Base-by-base conservation (phyloP, 2,329 filamentous ascomycete species). In the Colletotrichum sp. region DNA sequence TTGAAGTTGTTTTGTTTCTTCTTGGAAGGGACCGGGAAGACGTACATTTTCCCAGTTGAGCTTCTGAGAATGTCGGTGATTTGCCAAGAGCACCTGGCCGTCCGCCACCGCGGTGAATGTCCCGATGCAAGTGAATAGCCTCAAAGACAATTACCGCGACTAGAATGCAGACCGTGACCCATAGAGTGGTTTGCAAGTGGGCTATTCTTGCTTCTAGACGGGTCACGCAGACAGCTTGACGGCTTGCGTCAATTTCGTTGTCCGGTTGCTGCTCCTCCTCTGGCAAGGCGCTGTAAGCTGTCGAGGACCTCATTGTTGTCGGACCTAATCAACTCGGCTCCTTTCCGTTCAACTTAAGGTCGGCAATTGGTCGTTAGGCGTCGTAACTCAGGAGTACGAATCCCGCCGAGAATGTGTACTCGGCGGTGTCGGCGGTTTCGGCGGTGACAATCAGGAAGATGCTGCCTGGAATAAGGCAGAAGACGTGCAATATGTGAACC, bases 251-350 rank as follows among this genome's bases (percentile, higher is more conserved):
- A 49, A n/a, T 2, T 49, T 49, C 39, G 39, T n/a, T 12, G 18
- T 49, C 39, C 1, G 39, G 9, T 49, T n/a, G 39, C 0, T 49
- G 39, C 39, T 49, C 39, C 39, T 49, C 39, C 39, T 49, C 39
- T 0, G 39, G 39, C 39, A 49, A 49, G 3, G 18, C 39, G 18
- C 1, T 49, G 18, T 49, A 49, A 49, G 39, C 0, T n/a, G 39
- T n/a, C 18, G 39, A 49, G 0, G 2, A n/a, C 1, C 1, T 49
- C 39, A 49, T n/a, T n/a, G 2, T 49, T 49, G 39, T 49, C 18
- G 18, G 1, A n/a, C 0, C 18, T 49, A 0, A 3, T 49, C 2
- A 49, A 0, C 4, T n/a, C 39, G 39, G 9, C 39, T 3, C 9
- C 39, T 49, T 49, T n/a, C 1, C 9, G 39, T 49, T 49, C 18